Conservation (phyloP, 1,284 basidiomycete genomes). For the Ceratobasidium theobromae region DNA sequence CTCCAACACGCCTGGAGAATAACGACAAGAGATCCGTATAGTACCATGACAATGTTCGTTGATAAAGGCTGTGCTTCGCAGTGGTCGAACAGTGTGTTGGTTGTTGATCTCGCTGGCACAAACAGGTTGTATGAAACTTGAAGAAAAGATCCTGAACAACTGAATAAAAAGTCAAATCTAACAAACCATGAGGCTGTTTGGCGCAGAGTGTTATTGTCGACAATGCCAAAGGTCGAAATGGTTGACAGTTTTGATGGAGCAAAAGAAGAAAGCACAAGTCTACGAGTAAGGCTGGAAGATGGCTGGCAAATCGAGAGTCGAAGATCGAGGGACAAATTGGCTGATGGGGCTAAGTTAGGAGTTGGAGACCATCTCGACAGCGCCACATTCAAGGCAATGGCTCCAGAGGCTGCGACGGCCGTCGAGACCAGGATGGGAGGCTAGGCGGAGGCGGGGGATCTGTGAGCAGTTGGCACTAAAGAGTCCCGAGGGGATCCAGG, state of each 20-base stretch:
- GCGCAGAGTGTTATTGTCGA: background rate
- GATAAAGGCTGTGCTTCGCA: background rate
- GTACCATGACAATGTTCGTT: constrained; percentile 17
- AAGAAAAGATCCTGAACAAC: background rate
- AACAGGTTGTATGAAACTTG: background rate
- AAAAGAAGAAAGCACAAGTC: background rate
- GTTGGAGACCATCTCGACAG: constrained; percentile 71
- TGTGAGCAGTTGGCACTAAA: constrained; percentile 66
- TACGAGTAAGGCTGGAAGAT: no score
- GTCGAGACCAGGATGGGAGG: constrained; percentile 60
- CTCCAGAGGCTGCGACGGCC: constrained; percentile 79
- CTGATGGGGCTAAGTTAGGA: constrained; percentile 45
- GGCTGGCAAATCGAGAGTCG: background rate
- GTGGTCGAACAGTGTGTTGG: background rate
- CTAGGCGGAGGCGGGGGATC: constrained; percentile 72
- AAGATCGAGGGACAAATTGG: background rate
- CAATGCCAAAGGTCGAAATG: background rate
- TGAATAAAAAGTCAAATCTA: constrained; percentile 29
- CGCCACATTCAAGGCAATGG: constrained; percentile 81
- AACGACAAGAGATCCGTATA: background rate
- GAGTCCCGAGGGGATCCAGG: background rate
- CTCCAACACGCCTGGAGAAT: constrained; percentile 31
- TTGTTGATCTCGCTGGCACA: background rate
- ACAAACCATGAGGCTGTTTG: constrained; percentile 8
- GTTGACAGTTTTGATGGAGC: background rate